Base-by-base conservation (phyloP, 305 asterid species). In the Fraxinus platypoda region DNA sequence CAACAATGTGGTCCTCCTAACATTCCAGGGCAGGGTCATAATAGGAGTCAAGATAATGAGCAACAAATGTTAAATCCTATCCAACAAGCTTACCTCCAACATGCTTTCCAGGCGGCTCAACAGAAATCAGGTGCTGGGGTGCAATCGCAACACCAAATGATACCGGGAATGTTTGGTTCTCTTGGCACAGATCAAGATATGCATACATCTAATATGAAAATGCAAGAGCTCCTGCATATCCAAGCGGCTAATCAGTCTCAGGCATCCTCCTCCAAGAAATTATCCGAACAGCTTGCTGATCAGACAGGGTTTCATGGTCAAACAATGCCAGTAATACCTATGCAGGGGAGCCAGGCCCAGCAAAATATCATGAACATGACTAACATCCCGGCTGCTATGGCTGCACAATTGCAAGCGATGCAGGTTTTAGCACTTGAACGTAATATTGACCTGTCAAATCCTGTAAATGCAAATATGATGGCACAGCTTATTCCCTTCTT, bases 361-460 rank as follows among this genome's bases (percentile, higher is more conserved):
- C 98, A 92, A 83, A 89, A 85, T 81, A 84, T 92, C 78, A 90
- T 85, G 90, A 91, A 81, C 89, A 88, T 91, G 89, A 64, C 90
- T 7, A 91, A 86, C 90, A 94, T 87, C 83, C 91, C 88, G 64
- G 85, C 90, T 78, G 87, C 93, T 79, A 86, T 95, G 92, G 98
- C 97, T 83, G 97, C 97, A 68, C 98, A 92, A 85, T 86, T 93
- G 98, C 99, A 95, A 87, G 94, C 97, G 70, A 85, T 94, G 86
- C 97, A 95, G 88, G 97, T 97, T 76, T 86, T 95, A 89, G 99
- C 98, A 7, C 92, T 87, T 81, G 99, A 95, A 80, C 98, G 91
- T 86, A 93, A 92, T 84, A 92, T 97, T 85, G 98, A 97, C 86
- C 90, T 95, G 87, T 93, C 98, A 64, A 86, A 89, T 86, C 98